phyloP scores from a whole-genome alignment of 2,329 filamentous ascomycete species.

The Trichoderma atrobrunneum region DNA sequence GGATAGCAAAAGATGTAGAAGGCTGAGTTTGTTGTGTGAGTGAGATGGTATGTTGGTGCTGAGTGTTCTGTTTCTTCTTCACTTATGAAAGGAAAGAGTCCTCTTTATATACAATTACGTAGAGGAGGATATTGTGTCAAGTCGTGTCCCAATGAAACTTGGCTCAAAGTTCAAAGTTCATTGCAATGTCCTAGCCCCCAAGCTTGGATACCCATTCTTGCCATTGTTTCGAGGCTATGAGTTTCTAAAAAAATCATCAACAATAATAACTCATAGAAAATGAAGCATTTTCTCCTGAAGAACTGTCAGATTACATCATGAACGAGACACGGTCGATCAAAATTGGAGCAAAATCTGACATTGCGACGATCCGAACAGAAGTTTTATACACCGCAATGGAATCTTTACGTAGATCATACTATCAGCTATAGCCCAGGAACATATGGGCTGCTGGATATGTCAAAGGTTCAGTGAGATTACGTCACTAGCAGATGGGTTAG shows the following conservation, averaged over 20 bases:
- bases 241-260: neutral
- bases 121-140: neutral
- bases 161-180: neutral
- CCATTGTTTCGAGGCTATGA: neutral
- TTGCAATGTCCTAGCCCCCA: neutral
- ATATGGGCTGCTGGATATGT: neutral
- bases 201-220: neutral
- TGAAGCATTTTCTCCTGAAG: neutral
- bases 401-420: neutral
- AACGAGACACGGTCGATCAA: neutral
- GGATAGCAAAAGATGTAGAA: neutral
- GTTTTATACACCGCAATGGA: neutral
- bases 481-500: neutral
- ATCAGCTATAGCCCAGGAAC: neutral
- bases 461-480: neutral
- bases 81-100: neutral
- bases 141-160: neutral
- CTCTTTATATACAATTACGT: neutral
- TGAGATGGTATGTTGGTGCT: neutral
- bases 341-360: neutral
- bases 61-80: neutral
- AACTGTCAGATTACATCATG: constrained; percentile 4
- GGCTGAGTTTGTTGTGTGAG: neutral
- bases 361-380: neutral
- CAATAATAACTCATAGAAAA: neutral